Conservation (phyloP, 345 rosid species). For the Microcos paniculata region DNA sequence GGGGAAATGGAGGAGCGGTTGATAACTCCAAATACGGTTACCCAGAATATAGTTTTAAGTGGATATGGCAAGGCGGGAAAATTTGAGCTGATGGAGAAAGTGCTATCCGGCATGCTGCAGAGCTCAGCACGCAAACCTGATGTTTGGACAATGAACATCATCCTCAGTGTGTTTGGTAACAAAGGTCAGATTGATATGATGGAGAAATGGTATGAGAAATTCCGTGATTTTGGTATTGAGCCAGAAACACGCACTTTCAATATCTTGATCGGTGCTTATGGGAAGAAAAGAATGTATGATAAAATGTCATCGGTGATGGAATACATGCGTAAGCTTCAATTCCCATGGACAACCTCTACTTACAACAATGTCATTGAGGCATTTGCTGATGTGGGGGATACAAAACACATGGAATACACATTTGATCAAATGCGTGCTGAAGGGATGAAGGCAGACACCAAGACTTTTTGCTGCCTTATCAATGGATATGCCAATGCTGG, state of each 20-base stretch:
- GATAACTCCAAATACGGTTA: slow-evolving; percentile 76
- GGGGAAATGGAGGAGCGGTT: slow-evolving; percentile 67
- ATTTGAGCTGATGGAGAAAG: slow-evolving; percentile 83
- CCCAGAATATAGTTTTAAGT: slow-evolving; percentile 84
- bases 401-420: slow-evolving; percentile 77
- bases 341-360: slow-evolving; percentile 89
- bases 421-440: slow-evolving; percentile 87
- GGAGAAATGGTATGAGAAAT: slow-evolving; percentile 95
- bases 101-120: slow-evolving; percentile 72
- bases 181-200: slow-evolving; percentile 78
- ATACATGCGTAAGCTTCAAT: slow-evolving; percentile 84
- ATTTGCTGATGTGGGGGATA: slow-evolving; percentile 88
- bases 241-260: slow-evolving; percentile 88
- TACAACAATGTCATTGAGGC: slow-evolving; percentile 89
- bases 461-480: slow-evolving; percentile 82
- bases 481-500: slow-evolving; percentile 82
- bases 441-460: slow-evolving; percentile 81
- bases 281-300: slow-evolving; percentile 83
- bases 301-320: slow-evolving; percentile 97
- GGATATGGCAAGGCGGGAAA: slow-evolving; percentile 77
- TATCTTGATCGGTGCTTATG: slow-evolving; percentile 83
- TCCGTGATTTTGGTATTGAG: slow-evolving; percentile 71
- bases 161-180: slow-evolving; percentile 81
- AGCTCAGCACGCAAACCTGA: slow-evolving; percentile 67
- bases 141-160: slow-evolving; percentile 90